phyloP scores from a whole-genome alignment of 768 basidiomycete species.

The Lepiota brunneoincarnata region DNA sequence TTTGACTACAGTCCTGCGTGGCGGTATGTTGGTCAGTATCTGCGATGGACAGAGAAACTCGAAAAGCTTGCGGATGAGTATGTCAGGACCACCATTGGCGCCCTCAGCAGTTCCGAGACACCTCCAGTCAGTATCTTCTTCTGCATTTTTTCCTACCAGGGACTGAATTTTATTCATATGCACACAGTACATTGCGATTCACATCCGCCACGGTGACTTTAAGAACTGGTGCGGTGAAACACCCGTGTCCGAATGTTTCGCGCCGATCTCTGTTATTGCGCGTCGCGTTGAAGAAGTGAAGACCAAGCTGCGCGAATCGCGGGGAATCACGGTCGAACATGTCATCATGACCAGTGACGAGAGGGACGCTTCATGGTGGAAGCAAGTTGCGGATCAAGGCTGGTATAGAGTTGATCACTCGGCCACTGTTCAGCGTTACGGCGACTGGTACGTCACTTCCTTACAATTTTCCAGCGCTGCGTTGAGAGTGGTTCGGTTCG shows the following conservation, averaged over 20 bases:
- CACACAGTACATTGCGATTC: slow-evolving; percentile 52
- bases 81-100: slow-evolving; percentile 41
- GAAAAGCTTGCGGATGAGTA: slow-evolving; percentile 41
- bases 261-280: slow-evolving; percentile 51
- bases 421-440: slow-evolving; percentile 41
- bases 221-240: slow-evolving; percentile 39
- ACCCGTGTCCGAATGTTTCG: slow-evolving; percentile 45
- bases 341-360: slow-evolving; percentile 71
- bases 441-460: slow-evolving; percentile 40
- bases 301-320: slow-evolving; percentile 41
- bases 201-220: slow-evolving; percentile 58
- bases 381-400: slow-evolving; percentile 43
- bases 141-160: not conserved
- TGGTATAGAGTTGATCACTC: slow-evolving; percentile 55
- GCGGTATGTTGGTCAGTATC: slow-evolving; percentile 50
- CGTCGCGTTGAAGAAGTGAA: slow-evolving; percentile 55
- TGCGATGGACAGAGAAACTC: slow-evolving; percentile 46
- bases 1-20: slow-evolving; percentile 58
- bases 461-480: not conserved
- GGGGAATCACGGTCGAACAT: slow-evolving; percentile 44
- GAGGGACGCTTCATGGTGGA: slow-evolving; percentile 54
- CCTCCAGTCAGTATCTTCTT: slow-evolving; percentile 40
- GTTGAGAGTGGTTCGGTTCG: not conserved
- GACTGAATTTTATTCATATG: not conserved
- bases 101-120: slow-evolving; percentile 32